Percentiles rank a stretch among this genome's conserved stretches.
Evolutionary conservation across 352 stramenopile species (phyloP).

Genomic region (Globisporangium spiculum): DNA sequence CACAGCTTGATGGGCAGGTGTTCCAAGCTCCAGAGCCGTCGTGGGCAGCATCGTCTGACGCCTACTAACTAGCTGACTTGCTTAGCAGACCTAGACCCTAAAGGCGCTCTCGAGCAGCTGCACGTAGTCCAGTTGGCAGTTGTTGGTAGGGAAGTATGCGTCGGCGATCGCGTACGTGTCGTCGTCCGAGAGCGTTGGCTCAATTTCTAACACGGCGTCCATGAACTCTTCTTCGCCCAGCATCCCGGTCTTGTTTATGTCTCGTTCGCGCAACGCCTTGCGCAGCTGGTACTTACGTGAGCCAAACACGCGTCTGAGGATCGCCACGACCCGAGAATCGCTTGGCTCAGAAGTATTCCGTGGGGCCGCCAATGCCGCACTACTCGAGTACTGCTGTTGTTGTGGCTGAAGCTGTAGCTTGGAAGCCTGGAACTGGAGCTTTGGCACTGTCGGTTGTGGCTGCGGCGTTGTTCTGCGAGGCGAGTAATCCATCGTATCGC

Average conservation of each 20-base stretch:
- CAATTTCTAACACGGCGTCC: conserved; percentile 55
- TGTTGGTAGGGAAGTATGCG: conserved; percentile 73
- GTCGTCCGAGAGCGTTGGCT: conserved; percentile 60
- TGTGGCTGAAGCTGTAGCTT: conserved; percentile 3
- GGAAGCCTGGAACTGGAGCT: conserved; percentile 1
- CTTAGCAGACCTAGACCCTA: conserved; percentile 18
- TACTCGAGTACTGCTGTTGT: not conserved
- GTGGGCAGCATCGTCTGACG: conserved; percentile 47
- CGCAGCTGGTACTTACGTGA: conserved; percentile 68
- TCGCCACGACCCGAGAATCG: conserved; percentile 32
- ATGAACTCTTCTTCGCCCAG: conserved; percentile 79
- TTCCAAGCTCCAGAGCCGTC: conserved; percentile 56
- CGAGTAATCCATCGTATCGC: not conserved
- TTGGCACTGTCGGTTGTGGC: not conserved
- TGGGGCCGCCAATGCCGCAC: not conserved
- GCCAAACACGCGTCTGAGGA: conserved; percentile 57
- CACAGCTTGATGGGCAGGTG: conserved; percentile 64
- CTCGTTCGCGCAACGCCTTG: conserved; percentile 56
- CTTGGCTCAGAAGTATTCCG: not conserved
- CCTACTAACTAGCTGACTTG: conserved; percentile 29
- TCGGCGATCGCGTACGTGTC: conserved; percentile 74
- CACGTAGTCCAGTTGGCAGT: conserved; percentile 63
- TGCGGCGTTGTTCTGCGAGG: not conserved
- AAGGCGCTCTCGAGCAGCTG: conserved; percentile 71
- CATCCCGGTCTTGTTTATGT: conserved; percentile 49